A percentile compares a stretch with the other conserved stretches of the same genome.
phyloP scores from a whole-genome alignment of 1,139 yeast species.

The Wickerhamomyces sp. region DNA sequence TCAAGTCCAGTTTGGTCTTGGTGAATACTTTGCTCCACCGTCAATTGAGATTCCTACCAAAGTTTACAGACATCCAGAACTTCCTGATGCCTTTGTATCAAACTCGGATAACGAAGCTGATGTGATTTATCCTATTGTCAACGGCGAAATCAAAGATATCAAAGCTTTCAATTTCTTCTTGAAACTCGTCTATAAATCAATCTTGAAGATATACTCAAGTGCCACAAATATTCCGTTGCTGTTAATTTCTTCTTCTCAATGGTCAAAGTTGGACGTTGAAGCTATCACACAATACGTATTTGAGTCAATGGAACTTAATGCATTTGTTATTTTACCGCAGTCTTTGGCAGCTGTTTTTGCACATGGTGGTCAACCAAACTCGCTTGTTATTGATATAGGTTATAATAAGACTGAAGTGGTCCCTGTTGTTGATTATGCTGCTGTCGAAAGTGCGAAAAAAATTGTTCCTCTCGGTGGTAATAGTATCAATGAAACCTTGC shows the following conservation, averaged over 20 bases:
- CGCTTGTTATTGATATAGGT: slow-evolving; percentile 82
- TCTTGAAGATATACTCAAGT: slow-evolving; percentile 46
- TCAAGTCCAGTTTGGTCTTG: slow-evolving; percentile 74
- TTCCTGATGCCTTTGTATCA: slow-evolving; percentile 38
- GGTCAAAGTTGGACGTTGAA: slow-evolving; percentile 71
- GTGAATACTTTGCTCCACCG: slow-evolving; percentile 77
- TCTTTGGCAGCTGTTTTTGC: slow-evolving; percentile 76
- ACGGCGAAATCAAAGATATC: slow-evolving; percentile 60
- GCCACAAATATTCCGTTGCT: slow-evolving; percentile 49
- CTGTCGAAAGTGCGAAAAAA: slow-evolving; percentile 50
- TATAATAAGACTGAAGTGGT: slow-evolving; percentile 67
- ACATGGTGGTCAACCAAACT: slow-evolving; percentile 53
- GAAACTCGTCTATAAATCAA: slow-evolving; percentile 54
- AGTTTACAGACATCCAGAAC: slow-evolving; percentile 53
- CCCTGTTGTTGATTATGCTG: slow-evolving; percentile 71
- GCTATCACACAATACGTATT: slow-evolving; percentile 68
- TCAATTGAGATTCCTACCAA: slow-evolving; percentile 68
- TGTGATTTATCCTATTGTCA: slow-evolving; percentile 58
- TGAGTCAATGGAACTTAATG: slow-evolving; percentile 69
- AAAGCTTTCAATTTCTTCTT: slow-evolving; percentile 70
- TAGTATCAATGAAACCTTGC: slow-evolving; percentile 51
- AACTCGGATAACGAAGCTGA: slow-evolving; percentile 34
- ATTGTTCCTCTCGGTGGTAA: slow-evolving; percentile 58
- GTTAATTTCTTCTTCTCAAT: slow-evolving; percentile 57
- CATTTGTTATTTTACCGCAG: slow-evolving; percentile 64